A percentile compares a stretch with the other conserved stretches of the same genome.
phyloP scores from a whole-genome alignment of 2,329 filamentous ascomycete species.

The Colletotrichum liaoningense region DNA sequence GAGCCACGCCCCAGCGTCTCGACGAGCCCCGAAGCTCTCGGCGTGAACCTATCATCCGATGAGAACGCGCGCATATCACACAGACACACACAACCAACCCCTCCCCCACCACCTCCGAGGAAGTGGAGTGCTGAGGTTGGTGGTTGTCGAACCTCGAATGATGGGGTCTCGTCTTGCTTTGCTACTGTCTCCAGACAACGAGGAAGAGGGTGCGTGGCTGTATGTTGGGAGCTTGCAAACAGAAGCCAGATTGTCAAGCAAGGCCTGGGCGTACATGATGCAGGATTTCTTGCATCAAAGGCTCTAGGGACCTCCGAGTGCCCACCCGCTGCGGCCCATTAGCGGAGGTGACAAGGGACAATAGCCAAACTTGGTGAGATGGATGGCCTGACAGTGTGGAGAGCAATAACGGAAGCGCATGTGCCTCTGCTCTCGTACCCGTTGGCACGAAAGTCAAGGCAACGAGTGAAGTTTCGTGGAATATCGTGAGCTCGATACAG shows the following conservation, averaged over 20 bases:
- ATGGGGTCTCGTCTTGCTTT: constrained; percentile 9
- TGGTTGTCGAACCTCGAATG: constrained; percentile 12
- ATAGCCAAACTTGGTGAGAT: not conserved
- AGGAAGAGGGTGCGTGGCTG: constrained; percentile 16
- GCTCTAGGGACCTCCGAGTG: not conserved
- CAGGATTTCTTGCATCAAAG: constrained; percentile 35
- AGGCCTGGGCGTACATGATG: constrained; percentile 37
- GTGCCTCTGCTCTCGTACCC: not conserved
- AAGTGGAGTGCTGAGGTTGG: constrained; percentile 19
- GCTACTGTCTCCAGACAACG: not conserved
- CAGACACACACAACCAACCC: not conserved
- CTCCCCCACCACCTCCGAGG: constrained; percentile 15
- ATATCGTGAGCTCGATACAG: not conserved
- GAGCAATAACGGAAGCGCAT: not conserved
- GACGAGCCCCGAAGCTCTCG: not conserved
- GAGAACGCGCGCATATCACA: not conserved
- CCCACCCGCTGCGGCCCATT: not conserved
- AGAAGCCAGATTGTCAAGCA: constrained; percentile 15
- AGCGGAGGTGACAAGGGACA: constrained; percentile 6
- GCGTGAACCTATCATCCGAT: constrained; percentile 18
- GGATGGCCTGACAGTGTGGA: constrained; percentile 4
- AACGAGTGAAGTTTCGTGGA: not conserved
- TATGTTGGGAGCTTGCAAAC: constrained; percentile 19
- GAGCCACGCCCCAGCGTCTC: constrained; percentile 22
- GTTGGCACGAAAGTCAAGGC: not conserved